A percentile compares a stretch with the other conserved stretches of the same genome.
These are phyloP conservation scores for Conticribra weissflogii DNA, from an alignment of 108 stramenopile species.

Conservation along the genomic window DNA sequence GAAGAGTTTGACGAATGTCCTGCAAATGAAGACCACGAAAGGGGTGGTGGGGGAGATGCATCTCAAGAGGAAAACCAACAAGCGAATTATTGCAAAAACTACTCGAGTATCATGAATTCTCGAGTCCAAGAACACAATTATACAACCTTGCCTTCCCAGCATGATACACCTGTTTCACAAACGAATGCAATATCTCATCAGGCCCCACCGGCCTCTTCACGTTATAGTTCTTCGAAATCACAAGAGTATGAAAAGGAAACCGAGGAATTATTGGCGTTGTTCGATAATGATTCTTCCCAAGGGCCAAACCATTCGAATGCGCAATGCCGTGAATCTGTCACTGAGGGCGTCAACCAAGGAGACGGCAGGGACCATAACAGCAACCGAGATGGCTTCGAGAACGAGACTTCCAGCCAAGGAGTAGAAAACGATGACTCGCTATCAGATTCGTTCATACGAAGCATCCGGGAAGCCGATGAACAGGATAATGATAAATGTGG, in stretches of 20 bases:
- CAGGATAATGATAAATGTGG: neutral
- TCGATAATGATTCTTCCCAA: neutral
- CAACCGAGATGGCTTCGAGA: no score
- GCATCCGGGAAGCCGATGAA: conserved; percentile 12
- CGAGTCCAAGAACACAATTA: no score
- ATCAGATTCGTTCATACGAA: conserved; percentile 5
- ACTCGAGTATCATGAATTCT: no score
- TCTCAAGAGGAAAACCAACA: no score
- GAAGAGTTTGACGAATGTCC: conserved; percentile 13
- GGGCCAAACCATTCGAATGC: neutral
- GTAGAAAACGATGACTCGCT: neutral
- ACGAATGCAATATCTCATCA: neutral
- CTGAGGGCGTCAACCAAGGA: neutral
- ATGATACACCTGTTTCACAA: no score
- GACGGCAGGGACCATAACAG: neutral
- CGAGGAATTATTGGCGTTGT: neutral
- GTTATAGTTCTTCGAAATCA: no score
- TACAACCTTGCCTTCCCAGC: no score
- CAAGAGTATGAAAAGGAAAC: neutral
- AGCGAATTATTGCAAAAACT: no score
- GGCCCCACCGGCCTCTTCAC: neutral
- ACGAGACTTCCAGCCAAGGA: no score
- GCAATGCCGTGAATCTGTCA: neutral
- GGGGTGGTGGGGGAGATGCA: neutral
- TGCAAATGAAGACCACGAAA: conserved; percentile 16